These are phyloP conservation scores for Primulina huaijiensis DNA, from an alignment of 257 asterid species.

Conservation along the genomic window DNA sequence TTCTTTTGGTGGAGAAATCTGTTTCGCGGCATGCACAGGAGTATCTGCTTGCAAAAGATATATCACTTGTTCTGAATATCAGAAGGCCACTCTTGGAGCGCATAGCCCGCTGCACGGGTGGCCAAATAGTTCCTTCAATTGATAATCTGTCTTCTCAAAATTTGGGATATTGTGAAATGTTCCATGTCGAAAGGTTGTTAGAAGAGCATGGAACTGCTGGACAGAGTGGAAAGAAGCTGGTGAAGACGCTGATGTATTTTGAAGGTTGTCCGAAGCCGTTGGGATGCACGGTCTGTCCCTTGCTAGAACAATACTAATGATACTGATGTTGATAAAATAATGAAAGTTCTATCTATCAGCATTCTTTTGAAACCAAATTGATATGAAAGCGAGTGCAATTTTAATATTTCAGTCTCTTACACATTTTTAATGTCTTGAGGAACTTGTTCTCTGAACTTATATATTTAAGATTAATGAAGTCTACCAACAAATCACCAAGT, in stretches of 20 bases:
- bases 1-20: conserved; percentile 96
- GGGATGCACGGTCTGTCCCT: conserved; percentile 81
- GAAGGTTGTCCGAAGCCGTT: conserved; percentile 97
- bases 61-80: conserved; percentile 85
- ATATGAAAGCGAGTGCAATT: conserved; percentile 7
- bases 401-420: conserved; percentile 5
- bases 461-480: conserved; percentile 5
- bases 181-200: conserved; percentile 64
- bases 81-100: conserved; percentile 90
- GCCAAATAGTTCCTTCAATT: conserved; percentile 84
- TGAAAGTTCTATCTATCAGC: conserved; percentile 12
- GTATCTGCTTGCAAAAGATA: conserved; percentile 86
- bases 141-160: conserved; percentile 77
- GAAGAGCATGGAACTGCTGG: conserved; percentile 83
- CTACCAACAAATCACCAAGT: conserved; percentile 1
- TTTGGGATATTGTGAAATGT: conserved; percentile 77
- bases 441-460: conserved; percentile 13
- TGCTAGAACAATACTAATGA: conserved; percentile 17
- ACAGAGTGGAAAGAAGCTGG: conserved; percentile 64
- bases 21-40: conserved; percentile 96
- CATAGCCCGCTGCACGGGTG: conserved; percentile 87
- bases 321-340: conserved; percentile 19
- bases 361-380: neutral
- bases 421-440: conserved; percentile 13
- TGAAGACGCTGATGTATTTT: conserved; percentile 90